These are phyloP conservation scores for Colletotrichum filicis DNA, from an alignment of 2,329 filamentous ascomycete genomes.

Conservation along the genomic window DNA sequence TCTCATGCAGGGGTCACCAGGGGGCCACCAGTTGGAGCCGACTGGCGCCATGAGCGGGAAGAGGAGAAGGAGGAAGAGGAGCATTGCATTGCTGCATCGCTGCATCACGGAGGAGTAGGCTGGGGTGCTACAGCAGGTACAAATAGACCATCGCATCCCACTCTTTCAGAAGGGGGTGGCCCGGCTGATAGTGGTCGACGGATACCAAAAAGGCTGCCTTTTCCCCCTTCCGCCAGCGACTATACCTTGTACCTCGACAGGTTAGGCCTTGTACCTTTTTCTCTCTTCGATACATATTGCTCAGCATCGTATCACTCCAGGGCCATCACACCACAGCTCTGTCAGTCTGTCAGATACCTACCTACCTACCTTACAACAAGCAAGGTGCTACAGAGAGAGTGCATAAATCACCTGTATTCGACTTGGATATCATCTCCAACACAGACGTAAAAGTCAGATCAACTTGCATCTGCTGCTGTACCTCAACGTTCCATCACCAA, in stretches of 20 bases:
- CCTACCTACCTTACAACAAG: background rate
- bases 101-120: background rate
- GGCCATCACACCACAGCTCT: background rate
- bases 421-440: background rate
- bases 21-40: background rate
- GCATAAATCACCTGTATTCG: background rate
- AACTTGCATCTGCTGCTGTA: background rate
- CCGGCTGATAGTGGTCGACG: constrained; percentile 21
- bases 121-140: constrained; percentile 27
- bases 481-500: background rate
- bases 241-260: background rate
- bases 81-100: no score
- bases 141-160: constrained; percentile 32
- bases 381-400: background rate
- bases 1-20: constrained; percentile 7
- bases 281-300: background rate
- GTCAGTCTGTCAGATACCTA: background rate
- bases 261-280: background rate
- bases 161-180: constrained; percentile 30
- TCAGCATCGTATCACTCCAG: background rate
- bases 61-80: background rate
- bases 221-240: background rate
- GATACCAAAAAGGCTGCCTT: background rate
- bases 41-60: constrained; percentile 6
- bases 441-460: background rate